Base-by-base conservation (phyloP, 257 asterid genomes). In the Pogostemon cablin region DNA sequence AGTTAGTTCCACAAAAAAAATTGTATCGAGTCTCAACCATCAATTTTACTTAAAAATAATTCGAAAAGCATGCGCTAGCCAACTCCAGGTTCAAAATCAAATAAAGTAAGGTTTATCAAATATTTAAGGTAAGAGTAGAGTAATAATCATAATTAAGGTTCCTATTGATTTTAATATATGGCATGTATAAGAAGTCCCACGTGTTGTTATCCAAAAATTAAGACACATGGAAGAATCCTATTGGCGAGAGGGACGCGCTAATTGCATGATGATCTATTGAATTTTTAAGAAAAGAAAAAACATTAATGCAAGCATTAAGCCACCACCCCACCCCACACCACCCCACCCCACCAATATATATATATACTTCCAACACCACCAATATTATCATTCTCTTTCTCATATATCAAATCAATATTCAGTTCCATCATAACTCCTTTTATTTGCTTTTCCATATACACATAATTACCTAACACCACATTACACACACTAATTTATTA, bases 331-430 rank as follows among this genome's bases (percentile, higher is more conserved):
- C 62, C 17, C 64, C 32, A 20, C 25, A 1, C 25, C 25, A 20
- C 25, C 25, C 25, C 32, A 25, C 32, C 32, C 32, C 32, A 25
- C 32, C 32, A 25, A 25, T 25, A 25, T 25, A 25, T 25, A 25
- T 25, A 25, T 25, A 25, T 1, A 15, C 17, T 15, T 0, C 32
- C 32, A 25, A 25, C 32, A 1, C 32, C 32, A 25, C 32, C 1
- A n/a, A n/a, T n/a, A 78, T 77, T 65, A 79, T 79, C 78, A 86
- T 81, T 81, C 82, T 79, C 78, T 84, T 81, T 81, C 82, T 69
- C 67, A 75, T 76, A 76, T 73, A 79, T 83, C 84, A 73, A 84
- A 82, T 80, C 81, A 65, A 71, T 61, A 53, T 62, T 64, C 80
- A 67, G 75, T 77, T 79, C 74, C 76, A 73, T 79, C 67, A 80